Percentiles rank a stretch among this genome's conserved stretches.
phyloP scores from a whole-genome alignment of 2,329 filamentous ascomycete species.

The Karstenula rhodostoma region DNA sequence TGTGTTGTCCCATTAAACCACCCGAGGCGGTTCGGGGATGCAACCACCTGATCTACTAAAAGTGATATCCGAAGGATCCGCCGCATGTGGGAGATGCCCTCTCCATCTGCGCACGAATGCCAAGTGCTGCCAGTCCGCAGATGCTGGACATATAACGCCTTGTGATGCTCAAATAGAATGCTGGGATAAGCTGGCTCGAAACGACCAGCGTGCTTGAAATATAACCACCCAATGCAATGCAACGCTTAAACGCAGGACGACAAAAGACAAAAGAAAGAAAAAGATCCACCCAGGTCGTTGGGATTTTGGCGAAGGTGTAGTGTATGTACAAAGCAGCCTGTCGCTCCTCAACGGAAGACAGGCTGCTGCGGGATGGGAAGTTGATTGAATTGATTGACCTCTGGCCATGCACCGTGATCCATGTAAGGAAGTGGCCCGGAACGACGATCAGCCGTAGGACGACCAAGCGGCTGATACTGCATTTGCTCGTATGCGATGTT shows the following conservation, averaged over 20 bases:
- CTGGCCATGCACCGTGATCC: conserved; percentile 49
- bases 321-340: conserved; percentile 15
- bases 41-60: conserved; percentile 5
- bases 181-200: conserved; percentile 20
- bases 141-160: conserved; percentile 11
- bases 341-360: conserved; percentile 37
- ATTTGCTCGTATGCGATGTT: conserved; percentile 57
- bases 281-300: conserved; percentile 1
- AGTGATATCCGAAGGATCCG: not conserved
- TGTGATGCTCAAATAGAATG: conserved; percentile 29
- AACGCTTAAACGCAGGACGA: conserved; percentile 43
- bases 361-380: conserved; percentile 49
- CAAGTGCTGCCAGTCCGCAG: not conserved
- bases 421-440: conserved; percentile 56
- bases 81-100: conserved; percentile 1
- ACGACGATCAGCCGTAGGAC: conserved; percentile 55
- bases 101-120: conserved; percentile 1
- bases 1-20: not conserved
- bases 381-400: conserved; percentile 50
- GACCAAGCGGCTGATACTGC: conserved; percentile 60
- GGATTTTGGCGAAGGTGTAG: not conserved
- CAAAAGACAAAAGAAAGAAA: conserved; percentile 27
- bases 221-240: conserved; percentile 43
- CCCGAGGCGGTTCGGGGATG: not conserved
- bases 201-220: conserved; percentile 26